Conservation (phyloP, 2,329 filamentous ascomycete species). For the Arthrinium puccinioides region DNA sequence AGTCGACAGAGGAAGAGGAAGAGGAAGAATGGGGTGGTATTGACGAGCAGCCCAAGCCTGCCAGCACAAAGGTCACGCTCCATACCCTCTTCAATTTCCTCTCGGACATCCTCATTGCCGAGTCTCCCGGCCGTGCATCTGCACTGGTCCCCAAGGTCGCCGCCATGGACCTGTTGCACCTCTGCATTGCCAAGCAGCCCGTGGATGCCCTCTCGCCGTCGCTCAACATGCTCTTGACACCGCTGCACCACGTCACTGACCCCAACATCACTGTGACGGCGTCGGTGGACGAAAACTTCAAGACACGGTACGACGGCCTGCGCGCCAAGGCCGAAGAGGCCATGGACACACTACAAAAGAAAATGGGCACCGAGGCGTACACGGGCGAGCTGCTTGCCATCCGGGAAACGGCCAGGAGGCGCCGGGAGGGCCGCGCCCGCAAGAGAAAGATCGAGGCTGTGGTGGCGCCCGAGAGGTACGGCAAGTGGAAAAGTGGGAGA, state of each 20-base stretch:
- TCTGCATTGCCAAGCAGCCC: slow-evolving; percentile 57
- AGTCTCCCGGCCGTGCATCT: slow-evolving; percentile 55
- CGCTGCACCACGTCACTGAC: slow-evolving; percentile 79
- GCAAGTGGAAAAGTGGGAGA: slow-evolving; percentile 73
- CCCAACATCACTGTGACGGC: slow-evolving; percentile 64
- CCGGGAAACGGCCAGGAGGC: slow-evolving; percentile 62
- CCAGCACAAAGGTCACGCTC: slow-evolving; percentile 39
- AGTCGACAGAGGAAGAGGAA: slow-evolving; percentile 35
- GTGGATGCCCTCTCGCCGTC: slow-evolving; percentile 50
- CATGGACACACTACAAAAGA: slow-evolving; percentile 77
- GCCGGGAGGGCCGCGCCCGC: slow-evolving; percentile 64
- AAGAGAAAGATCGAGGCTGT: slow-evolving; percentile 91
- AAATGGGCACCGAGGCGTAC: slow-evolving; percentile 74
- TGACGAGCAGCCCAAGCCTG: slow-evolving; percentile 23
- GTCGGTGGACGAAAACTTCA: slow-evolving; percentile 64
- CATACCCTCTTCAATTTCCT: slow-evolving; percentile 74
- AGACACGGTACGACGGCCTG: slow-evolving; percentile 61
- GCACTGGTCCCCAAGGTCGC: slow-evolving; percentile 68
- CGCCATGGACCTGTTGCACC: slow-evolving; percentile 66
- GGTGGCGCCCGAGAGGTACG: slow-evolving; percentile 70
- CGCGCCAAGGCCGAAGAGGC: slow-evolving; percentile 67
- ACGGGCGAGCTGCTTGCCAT: slow-evolving; percentile 67
- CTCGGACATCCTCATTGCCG: slow-evolving; percentile 70
- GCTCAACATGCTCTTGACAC: slow-evolving; percentile 51
- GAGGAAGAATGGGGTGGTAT: slow-evolving; percentile 30